Conservation (phyloP, 163 green algal species). For the Scenedesmus sp. region DNA sequence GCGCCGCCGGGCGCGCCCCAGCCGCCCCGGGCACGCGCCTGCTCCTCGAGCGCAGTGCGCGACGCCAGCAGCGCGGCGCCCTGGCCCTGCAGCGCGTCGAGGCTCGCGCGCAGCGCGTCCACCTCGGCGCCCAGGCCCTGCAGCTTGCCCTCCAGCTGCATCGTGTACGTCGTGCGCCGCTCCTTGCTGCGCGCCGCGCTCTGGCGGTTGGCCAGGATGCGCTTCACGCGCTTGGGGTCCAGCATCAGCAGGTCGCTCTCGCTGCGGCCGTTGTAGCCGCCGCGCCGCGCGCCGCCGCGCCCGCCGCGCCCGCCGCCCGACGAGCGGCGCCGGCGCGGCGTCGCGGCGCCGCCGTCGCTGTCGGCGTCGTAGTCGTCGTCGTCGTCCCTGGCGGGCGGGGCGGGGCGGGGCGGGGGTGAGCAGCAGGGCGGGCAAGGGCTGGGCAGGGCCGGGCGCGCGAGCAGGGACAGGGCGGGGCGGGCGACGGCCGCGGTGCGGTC, state of each 20-base stretch:
- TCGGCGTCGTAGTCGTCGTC: constrained; percentile 17
- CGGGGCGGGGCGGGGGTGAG: neutral
- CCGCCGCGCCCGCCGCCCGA: neutral
- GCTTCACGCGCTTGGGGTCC: constrained; percentile 63
- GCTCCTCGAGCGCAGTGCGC: constrained; percentile 24
- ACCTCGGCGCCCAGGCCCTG: constrained; percentile 31
- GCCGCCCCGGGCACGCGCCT: constrained; percentile 5
- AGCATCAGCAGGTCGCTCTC: constrained; percentile 56
- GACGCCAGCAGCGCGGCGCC: constrained; percentile 15
- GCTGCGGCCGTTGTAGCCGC: constrained; percentile 48
- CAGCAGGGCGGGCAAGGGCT: neutral
- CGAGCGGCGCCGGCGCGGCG: neutral
- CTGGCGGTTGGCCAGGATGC: constrained; percentile 72
- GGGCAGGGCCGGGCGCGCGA: neutral
- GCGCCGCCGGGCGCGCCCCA: neutral
- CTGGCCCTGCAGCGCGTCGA: constrained; percentile 41
- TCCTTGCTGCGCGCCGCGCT: constrained; percentile 73
- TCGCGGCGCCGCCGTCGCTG: neutral
- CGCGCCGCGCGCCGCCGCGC: neutral
- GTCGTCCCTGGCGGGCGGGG: neutral
- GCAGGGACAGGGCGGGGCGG: neutral
- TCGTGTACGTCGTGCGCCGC: constrained; percentile 62
- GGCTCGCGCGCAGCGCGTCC: neutral
- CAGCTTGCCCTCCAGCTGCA: constrained; percentile 61
- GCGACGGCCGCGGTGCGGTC: neutral